A percentile compares a stretch with the other conserved stretches of the same genome.
Evolutionary conservation across 164 flowering plant genomes (phyloP).

Genomic region (Nelumbo lutea): DNA sequence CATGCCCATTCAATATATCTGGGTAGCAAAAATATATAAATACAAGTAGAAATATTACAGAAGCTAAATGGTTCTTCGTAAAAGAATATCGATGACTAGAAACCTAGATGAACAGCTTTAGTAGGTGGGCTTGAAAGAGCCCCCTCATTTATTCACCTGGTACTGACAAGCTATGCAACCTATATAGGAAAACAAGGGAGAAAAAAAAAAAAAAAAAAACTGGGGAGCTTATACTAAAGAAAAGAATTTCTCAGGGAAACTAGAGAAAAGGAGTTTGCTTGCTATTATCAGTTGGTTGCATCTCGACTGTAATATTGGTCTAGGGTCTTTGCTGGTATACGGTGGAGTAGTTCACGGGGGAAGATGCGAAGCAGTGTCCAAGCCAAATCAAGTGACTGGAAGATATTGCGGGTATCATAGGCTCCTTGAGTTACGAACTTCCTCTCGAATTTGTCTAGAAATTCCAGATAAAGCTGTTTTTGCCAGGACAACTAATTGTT

Average conservation of each 20-base stretch:
- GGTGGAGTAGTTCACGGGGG: conserved; percentile 97
- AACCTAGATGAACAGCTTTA: conserved; percentile 6
- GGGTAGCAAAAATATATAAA: conserved; percentile 14
- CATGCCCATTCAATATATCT: conserved; percentile 7
- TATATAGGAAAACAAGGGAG: background rate
- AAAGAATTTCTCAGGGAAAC: background rate
- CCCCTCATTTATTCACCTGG: conserved; percentile 25
- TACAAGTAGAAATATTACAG: conserved; percentile 18
- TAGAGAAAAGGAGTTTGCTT: background rate
- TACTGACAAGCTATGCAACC: background rate
- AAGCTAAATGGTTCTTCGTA: conserved; percentile 9
- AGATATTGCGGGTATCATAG: conserved; percentile 90
- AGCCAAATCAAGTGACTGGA: conserved; percentile 95
- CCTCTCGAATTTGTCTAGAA: conserved; percentile 91
- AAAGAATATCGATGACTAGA: conserved; percentile 22
- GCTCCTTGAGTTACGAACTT: conserved; percentile 88
- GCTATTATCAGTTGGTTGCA: conserved; percentile 33
- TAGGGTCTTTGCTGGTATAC: conserved; percentile 96
- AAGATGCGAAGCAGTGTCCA: conserved; percentile 96
- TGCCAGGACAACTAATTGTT: background rate
- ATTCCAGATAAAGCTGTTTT: conserved; percentile 84
- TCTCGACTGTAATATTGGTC: conserved; percentile 66
- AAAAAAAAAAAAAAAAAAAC: conserved; percentile 8
- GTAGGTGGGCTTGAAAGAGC: conserved; percentile 4
- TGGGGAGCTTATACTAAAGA: conserved; percentile 5